Base-by-base conservation (phyloP, 176 grass and related monocot species). In the Dactylis glomerata region DNA sequence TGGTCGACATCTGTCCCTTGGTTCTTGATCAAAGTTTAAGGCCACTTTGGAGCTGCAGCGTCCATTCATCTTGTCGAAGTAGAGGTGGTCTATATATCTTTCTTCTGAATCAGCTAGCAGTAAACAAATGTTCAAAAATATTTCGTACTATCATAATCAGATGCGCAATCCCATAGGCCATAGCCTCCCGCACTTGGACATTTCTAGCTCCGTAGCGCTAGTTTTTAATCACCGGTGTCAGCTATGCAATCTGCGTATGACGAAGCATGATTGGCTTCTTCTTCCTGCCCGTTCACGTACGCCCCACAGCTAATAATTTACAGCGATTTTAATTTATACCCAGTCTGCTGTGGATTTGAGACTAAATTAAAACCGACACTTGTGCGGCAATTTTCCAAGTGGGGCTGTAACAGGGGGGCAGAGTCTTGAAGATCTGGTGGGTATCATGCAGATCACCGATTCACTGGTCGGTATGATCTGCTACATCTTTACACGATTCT, bases 11-110 rank as follows among this genome's bases (percentile, higher is more conserved):
- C 36, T 63, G 22, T 51, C 38, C 40, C 71, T 38, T 51, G 2
- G 58, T 84, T 84, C 15, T 67, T 66, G 22, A 65, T 51, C 71
- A n/a, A 51, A 14, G 7, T 84, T 49, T 63, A 49, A 75, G 69
- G 40, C 20, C 81, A 83, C 13, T 34, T 62, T 64, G 22, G 55
- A 84, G 72, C 57, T 30, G 73, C 27, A 58, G 5, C 41, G 68
- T 75, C 68, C 47, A 82, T 61, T 46, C 54, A 45, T 74, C 7
- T 83, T 40, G 23, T 63, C 68, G 19, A 71, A 44, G 26, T 34
- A 47, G 34, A 83, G 20, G 27, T 31, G 24, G n/a, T n/a, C n/a
- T n/a, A n/a, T n/a, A n/a, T n/a, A 61, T 6, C 11, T 49, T 22
- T 49, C 27, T 28, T 51, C 27, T 75, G 27, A 47, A 32, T 62